Evolutionary conservation across 2,329 filamentous ascomycete genomes (phyloP).

Genomic region (Talaromyces sp.): DNA sequence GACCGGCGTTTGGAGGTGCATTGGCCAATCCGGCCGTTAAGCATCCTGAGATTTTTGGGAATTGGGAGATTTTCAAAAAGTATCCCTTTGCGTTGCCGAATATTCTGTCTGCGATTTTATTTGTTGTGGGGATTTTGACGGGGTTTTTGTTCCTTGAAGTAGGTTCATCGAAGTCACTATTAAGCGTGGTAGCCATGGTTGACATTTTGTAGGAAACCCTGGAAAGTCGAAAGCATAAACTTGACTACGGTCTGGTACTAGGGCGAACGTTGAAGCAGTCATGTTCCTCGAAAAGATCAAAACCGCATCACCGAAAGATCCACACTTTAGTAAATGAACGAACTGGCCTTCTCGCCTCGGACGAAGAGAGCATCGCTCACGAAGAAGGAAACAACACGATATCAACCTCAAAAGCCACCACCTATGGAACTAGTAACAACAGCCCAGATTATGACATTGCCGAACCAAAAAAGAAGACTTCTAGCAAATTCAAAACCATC

Average conservation of each 20-base stretch:
- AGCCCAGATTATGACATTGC: background rate
- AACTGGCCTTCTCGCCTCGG: conserved; percentile 29
- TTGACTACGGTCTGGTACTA: conserved; percentile 72
- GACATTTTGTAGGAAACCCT: conserved; percentile 63
- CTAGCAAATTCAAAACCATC: conserved; percentile 57
- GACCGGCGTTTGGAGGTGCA: conserved; percentile 81
- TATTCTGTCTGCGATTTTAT: conserved; percentile 70
- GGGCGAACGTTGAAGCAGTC: conserved; percentile 62
- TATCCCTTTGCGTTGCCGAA: conserved; percentile 87
- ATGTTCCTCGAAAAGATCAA: conserved; percentile 29
- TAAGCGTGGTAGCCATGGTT: background rate
- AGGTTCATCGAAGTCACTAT: conserved; percentile 16
- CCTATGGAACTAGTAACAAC: background rate
- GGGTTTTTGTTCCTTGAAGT: conserved; percentile 76
- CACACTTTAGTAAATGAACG: conserved; percentile 28
- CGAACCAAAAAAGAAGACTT: conserved; percentile 22
- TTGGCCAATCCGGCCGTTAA: conserved; percentile 77
- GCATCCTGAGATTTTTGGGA: conserved; percentile 67
- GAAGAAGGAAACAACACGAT: conserved; percentile 20
- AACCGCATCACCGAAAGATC: conserved; percentile 19
- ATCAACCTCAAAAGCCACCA: conserved; percentile 7
- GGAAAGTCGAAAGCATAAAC: conserved; percentile 62
- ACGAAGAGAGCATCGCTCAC: background rate
- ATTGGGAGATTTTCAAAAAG: conserved; percentile 63
- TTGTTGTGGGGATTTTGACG: conserved; percentile 70